A percentile compares a stretch with the other conserved stretches of the same genome.
phyloP scores from a whole-genome alignment of 106 monocot species.

The Apostasia ramifera region DNA sequence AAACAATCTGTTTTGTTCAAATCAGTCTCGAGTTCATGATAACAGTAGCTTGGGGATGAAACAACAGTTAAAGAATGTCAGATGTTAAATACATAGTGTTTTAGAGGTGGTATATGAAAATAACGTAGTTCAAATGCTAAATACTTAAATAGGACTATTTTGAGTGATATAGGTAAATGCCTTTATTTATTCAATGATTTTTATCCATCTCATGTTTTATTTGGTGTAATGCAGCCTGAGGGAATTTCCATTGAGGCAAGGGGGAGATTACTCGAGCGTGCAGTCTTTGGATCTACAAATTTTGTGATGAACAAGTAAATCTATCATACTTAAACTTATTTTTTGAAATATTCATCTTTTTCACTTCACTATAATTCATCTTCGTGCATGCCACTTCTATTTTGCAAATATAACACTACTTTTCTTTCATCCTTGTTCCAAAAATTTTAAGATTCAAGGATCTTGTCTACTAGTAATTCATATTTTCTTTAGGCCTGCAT shows the following conservation, averaged over 20 bases:
- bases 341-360: not conserved
- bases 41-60: no score
- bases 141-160: no score
- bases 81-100: no score
- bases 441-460: not conserved
- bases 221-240: slow-evolving; percentile 46
- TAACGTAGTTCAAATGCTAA: no score
- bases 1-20: no score
- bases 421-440: no score
- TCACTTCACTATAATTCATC: not conserved
- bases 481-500: slow-evolving; percentile 46
- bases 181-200: not conserved
- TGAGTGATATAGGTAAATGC: no score
- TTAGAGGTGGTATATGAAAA: no score
- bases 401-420: no score
- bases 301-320: slow-evolving; percentile 86
- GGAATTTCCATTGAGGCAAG: slow-evolving; percentile 76
- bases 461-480: not conserved
- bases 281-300: slow-evolving; percentile 64
- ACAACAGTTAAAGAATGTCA: no score
- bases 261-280: slow-evolving; percentile 62
- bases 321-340: not conserved
- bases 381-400: not conserved
- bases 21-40: no score
- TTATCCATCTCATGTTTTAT: not conserved